A percentile compares a stretch with the other conserved stretches of the same genome.
Conservation (phyloP, 768 basidiomycete species). For the Tremella yokohamensis region DNA sequence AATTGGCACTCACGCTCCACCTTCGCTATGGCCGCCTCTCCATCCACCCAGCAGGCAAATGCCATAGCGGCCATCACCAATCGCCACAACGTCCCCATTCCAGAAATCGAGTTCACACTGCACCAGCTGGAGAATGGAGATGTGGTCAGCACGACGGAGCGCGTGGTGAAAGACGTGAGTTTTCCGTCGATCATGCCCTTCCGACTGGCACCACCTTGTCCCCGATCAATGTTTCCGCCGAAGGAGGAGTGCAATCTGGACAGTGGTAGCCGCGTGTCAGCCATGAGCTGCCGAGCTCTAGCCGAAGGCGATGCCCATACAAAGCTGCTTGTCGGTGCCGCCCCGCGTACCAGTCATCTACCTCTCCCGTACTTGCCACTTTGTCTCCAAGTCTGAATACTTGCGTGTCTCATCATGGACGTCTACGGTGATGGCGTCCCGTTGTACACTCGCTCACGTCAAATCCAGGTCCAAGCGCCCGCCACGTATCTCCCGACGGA, state of each 20-base stretch:
- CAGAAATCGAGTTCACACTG: conserved; percentile 82
- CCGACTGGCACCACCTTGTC: neutral
- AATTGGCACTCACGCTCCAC: neutral
- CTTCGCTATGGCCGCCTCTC: conserved; percentile 34
- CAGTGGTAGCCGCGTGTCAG: conserved; percentile 3
- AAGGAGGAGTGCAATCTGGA: no score
- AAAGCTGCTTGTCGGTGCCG: neutral
- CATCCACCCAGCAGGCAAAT: conserved; percentile 41
- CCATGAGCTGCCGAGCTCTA: neutral
- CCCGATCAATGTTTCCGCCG: conserved; percentile 1
- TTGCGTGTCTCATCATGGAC: no score
- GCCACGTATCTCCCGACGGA: conserved; percentile 88
- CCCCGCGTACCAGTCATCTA: neutral
- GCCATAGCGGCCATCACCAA: conserved; percentile 45
- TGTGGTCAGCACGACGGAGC: conserved; percentile 85
- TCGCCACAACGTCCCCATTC: conserved; percentile 50
- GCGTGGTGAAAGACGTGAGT: conserved; percentile 90
- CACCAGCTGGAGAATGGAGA: conserved; percentile 89
- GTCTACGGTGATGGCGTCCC: no score
- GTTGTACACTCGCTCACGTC: neutral
- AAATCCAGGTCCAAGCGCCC: conserved; percentile 85
- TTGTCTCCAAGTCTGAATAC: no score
- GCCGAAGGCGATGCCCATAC: neutral
- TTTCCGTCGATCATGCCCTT: neutral
- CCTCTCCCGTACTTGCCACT: neutral